Percentiles rank a stretch among this genome's conserved stretches.
Evolutionary conservation across 768 basidiomycete genomes (phyloP).

Genomic region (Lactarius psammicola): DNA sequence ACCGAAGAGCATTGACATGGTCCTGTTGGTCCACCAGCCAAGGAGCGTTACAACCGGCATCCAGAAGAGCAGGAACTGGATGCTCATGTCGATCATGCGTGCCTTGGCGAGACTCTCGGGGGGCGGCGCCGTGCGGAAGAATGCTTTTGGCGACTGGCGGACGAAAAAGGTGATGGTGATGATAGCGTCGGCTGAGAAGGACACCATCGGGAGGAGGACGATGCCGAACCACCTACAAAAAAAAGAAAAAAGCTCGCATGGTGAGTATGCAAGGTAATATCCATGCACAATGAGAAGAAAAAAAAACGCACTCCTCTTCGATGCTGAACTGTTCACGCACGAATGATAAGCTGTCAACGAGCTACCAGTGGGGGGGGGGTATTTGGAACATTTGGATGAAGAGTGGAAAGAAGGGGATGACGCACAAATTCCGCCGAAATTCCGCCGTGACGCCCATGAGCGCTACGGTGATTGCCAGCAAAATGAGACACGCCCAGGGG

Average conservation of each 20-base stretch:
- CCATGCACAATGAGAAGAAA: background rate
- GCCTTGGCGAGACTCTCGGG: slow-evolving; percentile 63
- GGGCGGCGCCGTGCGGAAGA: slow-evolving; percentile 37
- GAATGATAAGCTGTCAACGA: slow-evolving; percentile 64
- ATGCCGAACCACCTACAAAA: slow-evolving; percentile 65
- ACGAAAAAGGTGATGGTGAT: slow-evolving; percentile 59
- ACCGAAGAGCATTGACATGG: slow-evolving; percentile 70
- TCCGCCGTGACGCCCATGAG: slow-evolving; percentile 70
- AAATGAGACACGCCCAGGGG: slow-evolving; percentile 57
- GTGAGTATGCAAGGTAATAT: slow-evolving; percentile 4
- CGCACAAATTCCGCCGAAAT: too few species aligned
- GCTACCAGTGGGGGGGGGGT: slow-evolving; percentile 37
- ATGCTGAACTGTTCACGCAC: slow-evolving; percentile 47
- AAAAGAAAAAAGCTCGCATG: too few species aligned
- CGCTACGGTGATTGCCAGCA: slow-evolving; percentile 52
- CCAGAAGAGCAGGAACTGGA: slow-evolving; percentile 79
- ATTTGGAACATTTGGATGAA: background rate
- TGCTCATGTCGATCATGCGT: slow-evolving; percentile 71
- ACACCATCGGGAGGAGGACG: slow-evolving; percentile 67
- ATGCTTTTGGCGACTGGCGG: slow-evolving; percentile 42
- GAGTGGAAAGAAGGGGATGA: slow-evolving; percentile 1
- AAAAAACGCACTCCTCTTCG: slow-evolving; percentile 48
- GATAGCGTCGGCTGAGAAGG: slow-evolving; percentile 69
- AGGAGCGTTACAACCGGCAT: slow-evolving; percentile 69
- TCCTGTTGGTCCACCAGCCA: slow-evolving; percentile 63